These are phyloP conservation scores for Lagerstroemia speciosa DNA, from an alignment of 345 rosid species.

Conservation along the genomic window DNA sequence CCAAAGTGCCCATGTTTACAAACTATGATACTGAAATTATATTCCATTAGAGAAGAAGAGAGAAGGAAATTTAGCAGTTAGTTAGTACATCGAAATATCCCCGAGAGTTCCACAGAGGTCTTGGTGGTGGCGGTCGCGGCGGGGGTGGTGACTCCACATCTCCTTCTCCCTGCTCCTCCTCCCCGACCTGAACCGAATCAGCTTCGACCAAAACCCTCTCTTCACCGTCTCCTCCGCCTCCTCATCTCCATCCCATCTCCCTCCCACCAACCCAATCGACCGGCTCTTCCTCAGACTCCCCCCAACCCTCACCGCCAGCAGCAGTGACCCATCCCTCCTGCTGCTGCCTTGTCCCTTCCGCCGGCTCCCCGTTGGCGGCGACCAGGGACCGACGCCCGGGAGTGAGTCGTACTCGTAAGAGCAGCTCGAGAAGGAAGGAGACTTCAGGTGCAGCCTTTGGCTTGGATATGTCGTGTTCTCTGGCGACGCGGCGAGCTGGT, in stretches of 20 bases:
- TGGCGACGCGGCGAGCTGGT: not conserved
- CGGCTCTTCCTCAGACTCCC: slow-evolving; percentile 69
- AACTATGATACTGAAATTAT: too few species aligned
- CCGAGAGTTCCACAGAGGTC: not conserved
- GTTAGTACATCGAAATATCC: not conserved
- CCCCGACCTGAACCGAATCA: slow-evolving; percentile 27
- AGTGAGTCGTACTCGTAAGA: slow-evolving; percentile 2
- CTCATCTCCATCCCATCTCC: slow-evolving; percentile 31
- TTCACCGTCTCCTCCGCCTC: slow-evolving; percentile 27
- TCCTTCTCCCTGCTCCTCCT: slow-evolving; percentile 30
- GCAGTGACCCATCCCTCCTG: slow-evolving; percentile 20
- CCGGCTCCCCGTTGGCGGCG: slow-evolving; percentile 22
- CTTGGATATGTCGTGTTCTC: not conserved
- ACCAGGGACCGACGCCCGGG: too few species aligned
- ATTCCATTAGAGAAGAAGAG: not conserved
- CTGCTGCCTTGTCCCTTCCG: slow-evolving; percentile 19
- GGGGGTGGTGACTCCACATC: not conserved
- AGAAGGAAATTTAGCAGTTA: not conserved
- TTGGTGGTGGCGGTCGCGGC: not conserved
- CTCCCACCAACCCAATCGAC: slow-evolving; percentile 38
- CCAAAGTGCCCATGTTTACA: too few species aligned
- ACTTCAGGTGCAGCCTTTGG: not conserved
- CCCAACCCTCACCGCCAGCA: slow-evolving; percentile 28
- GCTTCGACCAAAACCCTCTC: slow-evolving; percentile 62
- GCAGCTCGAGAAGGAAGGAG: slow-evolving; percentile 3